Evolutionary conservation across 805 yeast species (phyloP), one percentile per base, ranked within the genome.

Genomic region (Candida sphagnicola): DNA sequence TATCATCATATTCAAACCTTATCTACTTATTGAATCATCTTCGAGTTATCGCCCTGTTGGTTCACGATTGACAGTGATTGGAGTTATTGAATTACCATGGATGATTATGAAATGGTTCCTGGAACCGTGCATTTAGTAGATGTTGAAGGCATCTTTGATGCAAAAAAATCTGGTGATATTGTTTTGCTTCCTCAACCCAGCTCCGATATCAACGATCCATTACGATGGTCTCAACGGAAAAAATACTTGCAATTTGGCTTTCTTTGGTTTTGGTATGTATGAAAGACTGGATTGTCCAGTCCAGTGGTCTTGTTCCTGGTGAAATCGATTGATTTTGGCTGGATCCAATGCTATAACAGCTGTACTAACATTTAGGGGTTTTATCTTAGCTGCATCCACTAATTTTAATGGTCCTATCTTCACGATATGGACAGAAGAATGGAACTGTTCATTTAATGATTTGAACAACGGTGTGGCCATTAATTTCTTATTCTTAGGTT

Each of bases 81-180:
- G n/a, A n/a, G n/a, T n/a, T n/a, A n/a, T n/a, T n/a, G n/a, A n/a
- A n/a, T n/a, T n/a, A 21, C 6, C 24, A 21, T 21, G 24, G 6
- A 6, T 6, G 24, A 21, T 21, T 21, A 31, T 15, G 62, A 61
- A 6, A 59, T 61, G 16, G 61, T 75, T 18, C 80, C 81, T 4
- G 82, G 82, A 6, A 74, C 78, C 6, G 57, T 70, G 14, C 73
- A 70, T 38, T 58, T 77, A 23, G 73, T 77, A 28, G 80, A 73
- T 46, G 16, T 64, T 11, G 67, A 62, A 28, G 68, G 64, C 5
- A 46, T 40, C 30, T 47, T 57, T 25, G 43, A 54, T 34, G 65
- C 59, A 16, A 59, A 54, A 31, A 54, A 57, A 28, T 29, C 33
- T 10, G 42, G 50, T 5, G 48, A 57, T 35, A 57, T 63, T 17